Conservation (phyloP, 805 yeast species). For the Saccharomycopsis guyanensis region DNA sequence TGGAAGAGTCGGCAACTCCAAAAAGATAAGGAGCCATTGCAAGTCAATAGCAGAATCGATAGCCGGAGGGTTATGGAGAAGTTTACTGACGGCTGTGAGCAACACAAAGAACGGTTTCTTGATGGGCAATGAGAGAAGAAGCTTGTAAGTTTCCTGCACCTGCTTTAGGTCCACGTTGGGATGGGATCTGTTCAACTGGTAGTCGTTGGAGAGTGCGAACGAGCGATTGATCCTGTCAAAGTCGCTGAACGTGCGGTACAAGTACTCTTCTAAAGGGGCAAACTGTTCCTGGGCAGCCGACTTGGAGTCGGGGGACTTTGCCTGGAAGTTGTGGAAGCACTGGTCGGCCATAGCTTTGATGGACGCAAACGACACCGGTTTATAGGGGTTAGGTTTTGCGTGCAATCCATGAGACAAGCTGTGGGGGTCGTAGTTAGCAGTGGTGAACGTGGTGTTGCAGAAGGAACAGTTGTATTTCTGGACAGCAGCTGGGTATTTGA, state of each 20-base stretch:
- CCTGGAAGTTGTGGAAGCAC: conserved; percentile 26
- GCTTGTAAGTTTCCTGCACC: conserved; percentile 37
- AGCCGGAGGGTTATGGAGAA: conserved; percentile 44
- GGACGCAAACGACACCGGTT: conserved; percentile 27
- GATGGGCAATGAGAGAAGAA: conserved; percentile 47
- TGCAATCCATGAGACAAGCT: conserved; percentile 13
- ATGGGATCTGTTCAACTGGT: conserved; percentile 25
- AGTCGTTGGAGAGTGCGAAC: conserved; percentile 29
- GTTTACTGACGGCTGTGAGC: conserved; percentile 41
- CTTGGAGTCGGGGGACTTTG: conserved; percentile 9
- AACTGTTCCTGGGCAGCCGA: conserved; percentile 27
- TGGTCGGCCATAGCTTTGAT: conserved; percentile 31
- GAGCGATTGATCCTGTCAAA: conserved; percentile 44
- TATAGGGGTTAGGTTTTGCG: conserved; percentile 17
- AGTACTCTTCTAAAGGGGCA: conserved; percentile 42
- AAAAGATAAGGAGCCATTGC: conserved; percentile 54
- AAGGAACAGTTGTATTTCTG: conserved; percentile 49
- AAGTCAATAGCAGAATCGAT: conserved; percentile 35
- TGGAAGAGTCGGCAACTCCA: conserved; percentile 60
- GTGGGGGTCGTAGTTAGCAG: conserved; percentile 17
- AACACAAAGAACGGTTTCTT: conserved; percentile 52
- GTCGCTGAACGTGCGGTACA: conserved; percentile 42
- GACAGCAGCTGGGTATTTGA: conserved; percentile 32
- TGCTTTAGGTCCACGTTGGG: conserved; percentile 45
- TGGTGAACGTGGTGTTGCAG: conserved; percentile 33